These are phyloP conservation scores for Rosa hybrid DNA, from an alignment of 331 rosid species.

Conservation along the genomic window DNA sequence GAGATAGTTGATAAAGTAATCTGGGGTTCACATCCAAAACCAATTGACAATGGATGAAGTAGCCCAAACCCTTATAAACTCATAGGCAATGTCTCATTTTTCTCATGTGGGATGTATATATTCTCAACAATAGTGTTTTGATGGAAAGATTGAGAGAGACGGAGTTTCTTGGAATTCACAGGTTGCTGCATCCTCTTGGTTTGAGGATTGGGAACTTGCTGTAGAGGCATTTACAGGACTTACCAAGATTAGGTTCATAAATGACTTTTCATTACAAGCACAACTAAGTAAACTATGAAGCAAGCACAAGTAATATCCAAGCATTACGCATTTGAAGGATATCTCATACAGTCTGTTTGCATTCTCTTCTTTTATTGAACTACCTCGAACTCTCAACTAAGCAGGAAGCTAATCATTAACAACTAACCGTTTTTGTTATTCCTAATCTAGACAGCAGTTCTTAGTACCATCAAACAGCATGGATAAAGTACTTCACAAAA, in stretches of 20 bases:
- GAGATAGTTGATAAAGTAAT: no score
- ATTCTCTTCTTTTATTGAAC: not conserved
- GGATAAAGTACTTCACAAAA: slow-evolving; percentile 2
- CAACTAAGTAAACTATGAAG: not conserved
- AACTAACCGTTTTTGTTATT: not conserved
- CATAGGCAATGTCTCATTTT: no score
- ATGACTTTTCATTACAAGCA: not conserved
- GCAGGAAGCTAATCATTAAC: not conserved
- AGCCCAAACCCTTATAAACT: no score
- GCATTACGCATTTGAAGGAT: not conserved
- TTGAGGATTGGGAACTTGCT: not conserved
- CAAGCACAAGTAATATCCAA: not conserved
- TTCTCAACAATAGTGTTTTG: no score
- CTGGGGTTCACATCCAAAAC: no score
- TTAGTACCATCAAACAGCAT: not conserved
- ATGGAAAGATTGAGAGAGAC: not conserved
- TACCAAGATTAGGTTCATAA: not conserved
- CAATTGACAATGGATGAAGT: no score
- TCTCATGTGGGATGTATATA: no score
- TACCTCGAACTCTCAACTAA: not conserved
- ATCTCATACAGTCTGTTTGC: not conserved
- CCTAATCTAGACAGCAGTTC: not conserved
- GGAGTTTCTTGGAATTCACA: not conserved
- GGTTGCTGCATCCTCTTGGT: not conserved
- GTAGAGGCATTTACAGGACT: not conserved